Base-by-base conservation (phyloP, 208 protist genomes). In the Leptomonas seymouri region DNA sequence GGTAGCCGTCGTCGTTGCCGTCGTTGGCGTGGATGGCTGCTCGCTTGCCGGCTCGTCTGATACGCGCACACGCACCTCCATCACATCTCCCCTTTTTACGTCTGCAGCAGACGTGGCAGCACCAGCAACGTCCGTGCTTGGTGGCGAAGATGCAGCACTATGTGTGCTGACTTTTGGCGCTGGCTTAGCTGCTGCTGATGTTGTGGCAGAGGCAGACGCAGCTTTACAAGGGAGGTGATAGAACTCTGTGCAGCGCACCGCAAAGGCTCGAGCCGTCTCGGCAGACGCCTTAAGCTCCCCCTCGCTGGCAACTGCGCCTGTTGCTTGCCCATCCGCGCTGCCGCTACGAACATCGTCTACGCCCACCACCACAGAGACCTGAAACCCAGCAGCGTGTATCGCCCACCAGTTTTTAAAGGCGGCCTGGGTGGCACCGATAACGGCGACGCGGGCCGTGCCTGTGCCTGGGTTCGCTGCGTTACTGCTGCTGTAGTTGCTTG, bases 311-410 rank as follows among this genome's bases (percentile, higher is more conserved):
- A 2, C 11, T 18, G 50, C 41, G 15, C 21, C 41, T 15, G 16
- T 16, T 28, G 56, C 34, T 28, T 42, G 8, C 9, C 9, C 12
- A 7, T 49, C n/a, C n/a, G n/a, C 28, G 5, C 14, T 41, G 8
- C 42, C n/a, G 34, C 45, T 27, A 31, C 49, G 12, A 45, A 7
- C 15, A 44, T 76, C 71, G 0, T 51, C 71, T 9, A 59, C 62
- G n/a, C 71, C 71, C 1, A 76, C 71, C 28, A 76, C 63, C 0
- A 70, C 62, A 41, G 48, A 45, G 34, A 76, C 63, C 14, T 61
- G 63, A 30, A 76, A 60, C 34, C 71, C 71, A 3, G 62, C 57
- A 0, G 71, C 56, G 50, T 76, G 71, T 15, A 76, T 49, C 2
- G 71, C 56, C 48, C 63, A 63, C 71, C 71, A 76, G 16, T 66